A percentile compares a stretch with the other conserved stretches of the same genome.
Conservation (phyloP, 306 rosid genomes). For the Cucurbita pepo region DNA sequence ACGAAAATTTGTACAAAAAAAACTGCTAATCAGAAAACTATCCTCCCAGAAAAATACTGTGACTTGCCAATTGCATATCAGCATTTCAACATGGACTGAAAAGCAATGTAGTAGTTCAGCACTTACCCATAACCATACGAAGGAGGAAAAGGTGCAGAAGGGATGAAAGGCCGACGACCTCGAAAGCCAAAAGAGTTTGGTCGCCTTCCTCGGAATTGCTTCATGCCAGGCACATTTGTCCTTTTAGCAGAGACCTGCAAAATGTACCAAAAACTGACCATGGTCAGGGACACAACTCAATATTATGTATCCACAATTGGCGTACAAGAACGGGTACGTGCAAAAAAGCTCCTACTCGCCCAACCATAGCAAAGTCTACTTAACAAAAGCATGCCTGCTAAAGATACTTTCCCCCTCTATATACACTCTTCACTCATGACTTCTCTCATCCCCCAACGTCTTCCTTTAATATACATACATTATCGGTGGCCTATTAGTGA, state of each 20-base stretch:
- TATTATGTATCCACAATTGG: not conserved
- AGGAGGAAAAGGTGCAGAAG: constrained; percentile 61
- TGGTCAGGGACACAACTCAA: not conserved
- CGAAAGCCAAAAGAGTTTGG: constrained; percentile 44
- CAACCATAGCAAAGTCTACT: not conserved
- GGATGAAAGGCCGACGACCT: constrained; percentile 70
- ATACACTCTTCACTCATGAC: not conserved
- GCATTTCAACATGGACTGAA: not conserved
- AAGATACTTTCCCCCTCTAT: not conserved
- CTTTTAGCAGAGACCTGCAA: constrained; percentile 91
- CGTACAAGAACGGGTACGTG: not conserved
- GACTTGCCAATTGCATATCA: not conserved
- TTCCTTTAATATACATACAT: not conserved
- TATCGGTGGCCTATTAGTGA: not conserved
- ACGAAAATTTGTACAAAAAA: not conserved
- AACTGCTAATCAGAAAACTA: too few species aligned
- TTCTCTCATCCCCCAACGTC: not conserved
- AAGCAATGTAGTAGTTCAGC: not conserved
- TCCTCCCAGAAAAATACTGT: not conserved
- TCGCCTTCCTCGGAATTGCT: constrained; percentile 77
- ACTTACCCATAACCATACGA: constrained; percentile 78
- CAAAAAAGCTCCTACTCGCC: not conserved
- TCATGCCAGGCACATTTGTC: constrained; percentile 90
- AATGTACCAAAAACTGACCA: constrained; percentile 11
- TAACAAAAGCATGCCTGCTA: not conserved